Percentiles rank a stretch among this genome's conserved stretches.
These are phyloP conservation scores for Calonectria crousiana DNA, from an alignment of 2,329 filamentous ascomycete species.

Conservation along the genomic window DNA sequence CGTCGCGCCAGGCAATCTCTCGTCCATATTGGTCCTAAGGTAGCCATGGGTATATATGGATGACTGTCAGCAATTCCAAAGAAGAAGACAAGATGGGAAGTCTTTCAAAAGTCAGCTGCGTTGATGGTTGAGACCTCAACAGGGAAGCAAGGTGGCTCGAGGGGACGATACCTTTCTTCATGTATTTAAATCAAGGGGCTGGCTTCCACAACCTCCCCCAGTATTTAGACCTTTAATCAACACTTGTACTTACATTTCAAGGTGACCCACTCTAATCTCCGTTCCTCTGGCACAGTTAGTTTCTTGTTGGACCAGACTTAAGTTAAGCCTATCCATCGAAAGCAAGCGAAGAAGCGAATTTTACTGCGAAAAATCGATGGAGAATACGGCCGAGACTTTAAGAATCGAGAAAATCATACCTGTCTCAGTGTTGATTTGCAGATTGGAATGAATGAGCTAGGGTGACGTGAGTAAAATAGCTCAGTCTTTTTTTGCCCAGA, in stretches of 20 bases:
- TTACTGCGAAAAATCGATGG: too few species aligned
- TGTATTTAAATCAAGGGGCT: not conserved
- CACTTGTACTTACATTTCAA: not conserved
- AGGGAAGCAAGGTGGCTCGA: not conserved
- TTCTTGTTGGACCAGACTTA: not conserved
- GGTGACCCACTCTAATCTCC: not conserved
- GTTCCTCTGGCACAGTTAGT: not conserved
- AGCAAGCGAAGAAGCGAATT: too few species aligned
- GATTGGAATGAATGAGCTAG: too few species aligned
- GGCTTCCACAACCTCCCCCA: not conserved
- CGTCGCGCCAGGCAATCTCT: too few species aligned
- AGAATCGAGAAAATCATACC: too few species aligned
- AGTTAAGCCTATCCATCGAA: not conserved
- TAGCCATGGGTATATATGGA: not conserved
- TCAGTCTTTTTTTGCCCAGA: too few species aligned
- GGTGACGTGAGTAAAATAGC: too few species aligned
- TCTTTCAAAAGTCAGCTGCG: not conserved
- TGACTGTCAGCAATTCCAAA: too few species aligned
- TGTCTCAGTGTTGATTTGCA: too few species aligned
- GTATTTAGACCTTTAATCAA: not conserved
- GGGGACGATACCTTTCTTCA: not conserved
- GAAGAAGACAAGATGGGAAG: not conserved
- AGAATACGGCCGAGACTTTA: too few species aligned
- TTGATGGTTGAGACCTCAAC: not conserved
- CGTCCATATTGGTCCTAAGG: too few species aligned